Evolutionary conservation across 2,329 filamentous ascomycete species (phyloP), one percentile per base, ranked within the genome.

Genomic region (Fusarium setosum): DNA sequence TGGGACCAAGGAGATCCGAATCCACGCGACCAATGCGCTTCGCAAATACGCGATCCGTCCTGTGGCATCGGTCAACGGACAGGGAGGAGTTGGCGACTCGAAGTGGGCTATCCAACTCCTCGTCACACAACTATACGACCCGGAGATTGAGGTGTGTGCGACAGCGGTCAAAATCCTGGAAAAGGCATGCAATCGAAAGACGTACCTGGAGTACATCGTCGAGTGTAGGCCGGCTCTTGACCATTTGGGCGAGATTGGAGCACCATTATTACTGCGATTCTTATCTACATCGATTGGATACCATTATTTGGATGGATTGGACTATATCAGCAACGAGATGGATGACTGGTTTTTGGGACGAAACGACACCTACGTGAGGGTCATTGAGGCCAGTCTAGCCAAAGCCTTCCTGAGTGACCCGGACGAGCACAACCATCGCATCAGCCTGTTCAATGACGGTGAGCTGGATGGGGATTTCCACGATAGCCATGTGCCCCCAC

Each of bases 291-390:
- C 94, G 3, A 95, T 97, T 57, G 96, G 96, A 48, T 99, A 99
- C 74, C 94, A 98, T 77, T 99, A 99, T 77, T 85, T 99, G 6
- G 94, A 98, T 74, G 96, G 94, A 0, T 83, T 99, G 40, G 96
- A 99, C 80, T 99, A 99, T 75, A 99, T 99, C 77, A 97, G 94
- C 63, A 96, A 97, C 75, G 96, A 99, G 77, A 99, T 99, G 96
- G 96, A 99, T 70, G 96, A 99, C 79, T 99, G 96, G 96, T 99
- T 98, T 74, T 84, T 99, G 26, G 96, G 96, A 13, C 90, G 96
- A 41, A 99, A 99, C 74, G 95, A 99, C 76, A 91, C 90, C n/a
- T 99, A 99, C 69, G 96, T 99, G 49, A 87, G 89, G 34, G 87
- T 98, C 37, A 95, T 99, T 37, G 96, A 99, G 77, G 96, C 96